Percentiles rank a stretch among this genome's conserved stretches.
Conservation (phyloP, 23 red algal genomes). For the Rhodosorus marinus region DNA sequence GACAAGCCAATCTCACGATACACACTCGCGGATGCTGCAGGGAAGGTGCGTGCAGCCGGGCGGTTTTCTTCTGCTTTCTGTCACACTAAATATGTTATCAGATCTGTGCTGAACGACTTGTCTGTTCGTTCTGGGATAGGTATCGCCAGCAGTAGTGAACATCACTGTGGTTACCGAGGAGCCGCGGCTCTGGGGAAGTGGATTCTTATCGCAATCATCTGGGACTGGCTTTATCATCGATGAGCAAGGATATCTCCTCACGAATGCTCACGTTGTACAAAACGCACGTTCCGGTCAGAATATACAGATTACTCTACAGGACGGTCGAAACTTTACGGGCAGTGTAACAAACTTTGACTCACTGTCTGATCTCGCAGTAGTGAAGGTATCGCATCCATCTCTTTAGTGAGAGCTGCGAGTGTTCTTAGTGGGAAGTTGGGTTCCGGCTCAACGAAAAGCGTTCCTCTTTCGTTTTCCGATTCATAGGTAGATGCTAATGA, state of each 20-base stretch:
- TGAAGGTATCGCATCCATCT: not conserved
- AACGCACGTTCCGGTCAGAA: conserved; percentile 1
- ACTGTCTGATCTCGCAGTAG: conserved; percentile 13
- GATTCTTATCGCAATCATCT: conserved; percentile 30
- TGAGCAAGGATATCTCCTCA: conserved; percentile 52
- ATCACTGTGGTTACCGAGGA: not conserved
- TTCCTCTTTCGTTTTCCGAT: too few relatives aligned
- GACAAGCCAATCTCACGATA: too few relatives aligned
- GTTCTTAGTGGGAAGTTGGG: too few relatives aligned
- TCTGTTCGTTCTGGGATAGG: too few relatives aligned
- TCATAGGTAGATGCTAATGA: conserved; percentile 4
- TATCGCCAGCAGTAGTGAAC: not conserved
- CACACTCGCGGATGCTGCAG: too few relatives aligned
- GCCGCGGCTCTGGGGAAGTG: not conserved
- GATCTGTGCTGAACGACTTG: too few relatives aligned
- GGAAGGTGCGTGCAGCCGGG: too few relatives aligned
- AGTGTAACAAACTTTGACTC: conserved; percentile 11
- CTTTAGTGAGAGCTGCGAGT: not conserved
- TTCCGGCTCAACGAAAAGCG: too few relatives aligned
- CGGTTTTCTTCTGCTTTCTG: too few relatives aligned
- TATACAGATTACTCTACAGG: conserved; percentile 11
- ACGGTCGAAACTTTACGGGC: conserved; percentile 23
- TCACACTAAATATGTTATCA: too few relatives aligned
- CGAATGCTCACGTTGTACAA: conserved; percentile 67
- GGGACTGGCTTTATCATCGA: conserved; percentile 84